phyloP scores from a whole-genome alignment of 1,139 yeast species.

The Geotrichum macrosporum region DNA sequence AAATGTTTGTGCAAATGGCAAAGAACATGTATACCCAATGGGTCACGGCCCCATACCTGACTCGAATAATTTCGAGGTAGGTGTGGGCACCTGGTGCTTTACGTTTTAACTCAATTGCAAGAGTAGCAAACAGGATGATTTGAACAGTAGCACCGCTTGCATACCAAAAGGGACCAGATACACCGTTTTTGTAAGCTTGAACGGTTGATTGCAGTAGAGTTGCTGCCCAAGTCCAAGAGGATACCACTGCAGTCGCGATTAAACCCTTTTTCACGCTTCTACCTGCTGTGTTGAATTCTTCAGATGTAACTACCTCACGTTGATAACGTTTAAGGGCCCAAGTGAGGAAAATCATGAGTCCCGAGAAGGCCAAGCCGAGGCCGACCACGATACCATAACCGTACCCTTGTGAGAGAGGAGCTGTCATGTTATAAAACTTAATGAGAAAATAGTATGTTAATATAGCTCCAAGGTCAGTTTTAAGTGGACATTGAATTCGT shows the following conservation, averaged over 20 bases:
- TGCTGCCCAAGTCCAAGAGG: constrained; percentile 95
- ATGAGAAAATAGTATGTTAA: neutral
- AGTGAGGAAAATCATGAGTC: constrained; percentile 74
- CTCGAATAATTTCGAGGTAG: constrained; percentile 62
- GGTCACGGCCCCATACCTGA: constrained; percentile 64
- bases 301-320: constrained; percentile 78
- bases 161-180: constrained; percentile 69
- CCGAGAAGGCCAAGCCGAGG: constrained; percentile 73
- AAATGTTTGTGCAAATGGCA: constrained; percentile 79
- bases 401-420: constrained; percentile 63
- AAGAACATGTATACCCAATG: constrained; percentile 69
- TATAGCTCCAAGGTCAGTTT: neutral
- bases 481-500: neutral
- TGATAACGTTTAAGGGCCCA: constrained; percentile 67
- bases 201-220: constrained; percentile 71
- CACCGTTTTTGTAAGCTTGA: constrained; percentile 74
- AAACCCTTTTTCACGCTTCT: constrained; percentile 74
- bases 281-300: constrained; percentile 86
- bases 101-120: constrained; percentile 70
- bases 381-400: constrained; percentile 94
- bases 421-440: neutral
- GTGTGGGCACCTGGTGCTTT: constrained; percentile 76
- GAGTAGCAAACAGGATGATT: constrained; percentile 62
- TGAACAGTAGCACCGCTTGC: constrained; percentile 78
- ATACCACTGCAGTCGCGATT: constrained; percentile 81